phyloP scores from a whole-genome alignment of 352 stramenopile species.

The Pythium guiyangense region DNA sequence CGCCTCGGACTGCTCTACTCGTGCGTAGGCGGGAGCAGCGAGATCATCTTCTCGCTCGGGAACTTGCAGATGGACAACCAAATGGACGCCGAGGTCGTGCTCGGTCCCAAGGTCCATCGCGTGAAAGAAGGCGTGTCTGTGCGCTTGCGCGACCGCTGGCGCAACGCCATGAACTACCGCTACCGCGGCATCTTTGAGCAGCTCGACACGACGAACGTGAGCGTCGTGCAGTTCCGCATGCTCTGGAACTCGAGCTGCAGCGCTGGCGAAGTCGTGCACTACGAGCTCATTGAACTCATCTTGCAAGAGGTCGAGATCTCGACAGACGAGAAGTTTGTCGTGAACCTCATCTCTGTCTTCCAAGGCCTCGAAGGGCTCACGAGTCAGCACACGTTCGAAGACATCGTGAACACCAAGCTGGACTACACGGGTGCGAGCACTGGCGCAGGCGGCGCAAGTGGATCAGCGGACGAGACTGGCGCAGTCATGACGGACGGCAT shows the following conservation, averaged over 20 bases:
- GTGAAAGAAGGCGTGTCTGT: constrained; percentile 86
- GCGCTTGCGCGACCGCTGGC: constrained; percentile 77
- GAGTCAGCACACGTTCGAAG: constrained; percentile 72
- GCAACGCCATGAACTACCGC: constrained; percentile 79
- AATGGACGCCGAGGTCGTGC: constrained; percentile 83
- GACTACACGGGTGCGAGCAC: constrained; percentile 38
- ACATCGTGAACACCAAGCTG: constrained; percentile 74
- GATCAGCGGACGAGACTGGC: constrained; percentile 14
- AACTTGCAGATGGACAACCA: constrained; percentile 90
- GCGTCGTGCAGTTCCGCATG: constrained; percentile 83
- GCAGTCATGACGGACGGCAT: constrained; percentile 44
- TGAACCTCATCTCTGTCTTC: constrained; percentile 88
- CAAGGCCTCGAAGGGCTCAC: constrained; percentile 75
- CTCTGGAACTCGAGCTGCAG: constrained; percentile 81
- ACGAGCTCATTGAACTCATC: constrained; percentile 81
- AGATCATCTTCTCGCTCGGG: constrained; percentile 75
- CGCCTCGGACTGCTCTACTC: constrained; percentile 75
- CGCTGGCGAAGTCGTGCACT: constrained; percentile 77
- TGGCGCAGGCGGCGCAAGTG: constrained; percentile 16
- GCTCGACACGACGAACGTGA: constrained; percentile 59
- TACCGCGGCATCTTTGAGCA: constrained; percentile 82
- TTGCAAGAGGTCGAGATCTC: constrained; percentile 88
- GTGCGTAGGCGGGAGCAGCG: constrained; percentile 68
- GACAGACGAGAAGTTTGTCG: constrained; percentile 89
- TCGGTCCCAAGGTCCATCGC: constrained; percentile 75